Evolutionary conservation across 441 rosid genomes (phyloP).

Genomic region (Adansonia grandidieri): DNA sequence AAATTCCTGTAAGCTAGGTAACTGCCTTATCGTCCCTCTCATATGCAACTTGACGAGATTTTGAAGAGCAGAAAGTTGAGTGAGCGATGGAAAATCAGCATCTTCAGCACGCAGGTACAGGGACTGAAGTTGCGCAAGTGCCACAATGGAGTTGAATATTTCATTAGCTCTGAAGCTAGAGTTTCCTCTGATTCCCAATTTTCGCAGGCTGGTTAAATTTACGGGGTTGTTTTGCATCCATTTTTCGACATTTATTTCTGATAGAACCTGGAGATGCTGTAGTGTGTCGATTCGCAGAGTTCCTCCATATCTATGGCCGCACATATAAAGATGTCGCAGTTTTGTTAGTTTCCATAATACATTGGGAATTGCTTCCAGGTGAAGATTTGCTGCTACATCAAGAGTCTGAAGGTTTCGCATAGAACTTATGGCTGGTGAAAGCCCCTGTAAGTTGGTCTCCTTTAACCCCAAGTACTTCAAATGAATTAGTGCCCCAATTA

Average conservation of each 20-base stretch:
- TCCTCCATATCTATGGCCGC: conserved; percentile 25
- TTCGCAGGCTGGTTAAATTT: conserved; percentile 25
- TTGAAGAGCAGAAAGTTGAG: conserved; percentile 23
- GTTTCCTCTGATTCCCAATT: conserved; percentile 36
- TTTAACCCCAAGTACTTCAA: conserved; percentile 38
- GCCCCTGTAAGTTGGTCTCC: conserved; percentile 29
- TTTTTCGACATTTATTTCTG: conserved; percentile 18
- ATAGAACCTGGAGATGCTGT: conserved; percentile 32
- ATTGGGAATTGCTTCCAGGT: conserved; percentile 30
- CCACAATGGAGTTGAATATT: conserved; percentile 30
- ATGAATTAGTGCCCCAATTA: conserved; percentile 33
- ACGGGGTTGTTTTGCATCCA: conserved; percentile 29
- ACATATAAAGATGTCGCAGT: conserved; percentile 32
- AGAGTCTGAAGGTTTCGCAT: conserved; percentile 34
- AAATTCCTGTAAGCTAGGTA: conserved; percentile 27
- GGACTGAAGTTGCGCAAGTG: conserved; percentile 29
- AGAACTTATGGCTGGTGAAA: conserved; percentile 32
- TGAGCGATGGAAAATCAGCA: conserved; percentile 25
- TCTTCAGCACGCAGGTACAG: conserved; percentile 28
- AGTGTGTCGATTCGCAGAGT: conserved; percentile 33
- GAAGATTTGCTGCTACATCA: conserved; percentile 32
- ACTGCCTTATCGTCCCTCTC: conserved; percentile 17
- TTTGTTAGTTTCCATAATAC: conserved; percentile 28
- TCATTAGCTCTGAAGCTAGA: conserved; percentile 8
- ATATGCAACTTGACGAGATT: conserved; percentile 32